Evolutionary conservation across 2,329 filamentous ascomycete species (phyloP).

Genomic region (Microsporum canis): DNA sequence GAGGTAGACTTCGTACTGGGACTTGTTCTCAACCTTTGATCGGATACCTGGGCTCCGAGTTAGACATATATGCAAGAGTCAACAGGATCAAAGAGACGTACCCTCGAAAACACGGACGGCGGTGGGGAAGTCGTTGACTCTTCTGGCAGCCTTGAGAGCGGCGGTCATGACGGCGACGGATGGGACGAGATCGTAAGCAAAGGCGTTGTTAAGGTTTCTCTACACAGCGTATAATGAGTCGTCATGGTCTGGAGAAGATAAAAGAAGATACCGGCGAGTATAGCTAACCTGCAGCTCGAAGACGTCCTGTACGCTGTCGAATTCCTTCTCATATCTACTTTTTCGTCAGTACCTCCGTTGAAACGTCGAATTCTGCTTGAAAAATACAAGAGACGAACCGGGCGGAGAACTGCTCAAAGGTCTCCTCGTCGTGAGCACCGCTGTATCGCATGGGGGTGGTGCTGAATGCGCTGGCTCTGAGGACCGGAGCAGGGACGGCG

Average conservation of each 20-base stretch:
- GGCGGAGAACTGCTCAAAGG: slow-evolving; percentile 95
- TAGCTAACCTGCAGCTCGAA: slow-evolving; percentile 92
- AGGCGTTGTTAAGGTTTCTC: slow-evolving; percentile 98
- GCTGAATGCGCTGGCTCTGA: slow-evolving; percentile 53
- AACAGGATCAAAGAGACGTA: slow-evolving; percentile 37
- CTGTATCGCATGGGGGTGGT: slow-evolving; percentile 46
- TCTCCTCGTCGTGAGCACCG: slow-evolving; percentile 74
- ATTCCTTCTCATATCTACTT: slow-evolving; percentile 96
- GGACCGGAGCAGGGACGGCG: slow-evolving; percentile 41
- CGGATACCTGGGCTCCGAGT: slow-evolving; percentile 61
- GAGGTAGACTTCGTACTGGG: slow-evolving; percentile 93
- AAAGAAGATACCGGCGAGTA: slow-evolving; percentile 2
- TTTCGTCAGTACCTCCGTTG: neutral
- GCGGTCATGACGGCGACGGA: slow-evolving; percentile 82
- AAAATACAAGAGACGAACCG: slow-evolving; percentile 51
- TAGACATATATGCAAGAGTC: slow-evolving; percentile 10
- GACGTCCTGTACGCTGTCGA: slow-evolving; percentile 92
- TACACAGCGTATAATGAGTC: slow-evolving; percentile 25
- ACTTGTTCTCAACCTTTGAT: slow-evolving; percentile 97
- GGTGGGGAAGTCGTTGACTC: slow-evolving; percentile 97
- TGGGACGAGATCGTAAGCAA: slow-evolving; percentile 98
- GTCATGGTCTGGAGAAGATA: neutral
- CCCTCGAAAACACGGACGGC: slow-evolving; percentile 98
- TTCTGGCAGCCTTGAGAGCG: slow-evolving; percentile 82
- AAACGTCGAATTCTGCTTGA: neutral